Evolutionary conservation across 768 basidiomycete genomes (phyloP), one percentile per base, ranked within the genome.

Genomic region (Crepidotus variabilis): DNA sequence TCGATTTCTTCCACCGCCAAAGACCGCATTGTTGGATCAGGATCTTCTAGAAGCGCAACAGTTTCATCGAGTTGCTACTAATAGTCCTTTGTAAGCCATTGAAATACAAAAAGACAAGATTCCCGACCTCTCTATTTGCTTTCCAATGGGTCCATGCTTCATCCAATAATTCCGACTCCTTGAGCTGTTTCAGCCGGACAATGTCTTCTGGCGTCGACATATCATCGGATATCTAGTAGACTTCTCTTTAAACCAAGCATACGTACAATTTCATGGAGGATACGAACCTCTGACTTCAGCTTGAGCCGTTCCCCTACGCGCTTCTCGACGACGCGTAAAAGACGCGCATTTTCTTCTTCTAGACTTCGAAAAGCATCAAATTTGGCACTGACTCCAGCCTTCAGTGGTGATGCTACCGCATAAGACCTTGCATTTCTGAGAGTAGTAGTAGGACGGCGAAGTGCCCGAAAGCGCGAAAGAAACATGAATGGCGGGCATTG

Each of bases 1-100:
- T 67, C 65, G 57, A 85, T 79, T 63, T 94, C 93, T 34, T 88
- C 86, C 1, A 70, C 63, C 0, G 92, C 93, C 55, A 97, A 76
- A 7, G 80, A 68, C 5, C 87, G 87, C 80, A 98, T 87, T 2
- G 80, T 72, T 1, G 84, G 78, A 63, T 96, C 94, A 0, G 86
- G 72, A 63, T 96, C 94, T 34, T 75, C 65, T 2, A 93, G 80
- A 0, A 93, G 80, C 0, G 78, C 67, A 2, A 73, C 65, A 0
- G 86, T 85, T 61, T 89, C 88, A 61, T 81, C 70, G 32, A 92
- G 72, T 47, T 84, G 80, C 89, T 93, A 77, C 75, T 74, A 63
- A 49, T 34, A 34, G 35, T 46, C 43, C 49, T 43, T 68, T 54
- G 61, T 51, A 51, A 13, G 47, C 22, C 48, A 46, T n/a, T 55